Conservation (phyloP, 1,139 yeast species). For the Geotrichum europaeum region DNA sequence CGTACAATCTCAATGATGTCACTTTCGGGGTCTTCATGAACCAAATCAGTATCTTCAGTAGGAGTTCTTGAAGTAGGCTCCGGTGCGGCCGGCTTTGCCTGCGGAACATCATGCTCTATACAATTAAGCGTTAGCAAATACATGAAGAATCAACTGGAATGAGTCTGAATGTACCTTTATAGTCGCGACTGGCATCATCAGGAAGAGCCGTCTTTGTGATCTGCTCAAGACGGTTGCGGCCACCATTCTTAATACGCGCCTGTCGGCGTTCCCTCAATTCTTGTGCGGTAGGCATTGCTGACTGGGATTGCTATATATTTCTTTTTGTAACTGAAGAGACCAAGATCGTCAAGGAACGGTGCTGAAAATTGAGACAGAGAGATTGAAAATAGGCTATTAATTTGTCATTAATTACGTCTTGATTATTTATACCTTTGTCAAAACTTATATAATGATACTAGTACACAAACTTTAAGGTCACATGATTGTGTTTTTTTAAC, state of each 20-base stretch:
- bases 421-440: neutral
- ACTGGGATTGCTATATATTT: neutral
- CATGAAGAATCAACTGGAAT: neutral
- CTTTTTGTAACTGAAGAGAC: neutral
- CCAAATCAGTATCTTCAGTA: neutral
- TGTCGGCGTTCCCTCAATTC: constrained; percentile 36
- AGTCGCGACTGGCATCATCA: constrained; percentile 4
- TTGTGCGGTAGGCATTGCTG: constrained; percentile 21
- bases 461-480: neutral
- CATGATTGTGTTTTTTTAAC: neutral
- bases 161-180: constrained; percentile 5
- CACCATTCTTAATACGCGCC: constrained; percentile 34
- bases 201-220: constrained; percentile 28
- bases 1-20: constrained; percentile 13
- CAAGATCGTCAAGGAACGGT: neutral
- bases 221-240: constrained; percentile 34
- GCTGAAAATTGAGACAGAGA: neutral
- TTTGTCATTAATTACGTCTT: neutral
- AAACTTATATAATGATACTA: too few species aligned
- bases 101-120: neutral
- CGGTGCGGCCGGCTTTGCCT: neutral
- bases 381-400: neutral
- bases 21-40: constrained; percentile 12
- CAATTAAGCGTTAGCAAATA: neutral
- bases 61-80: neutral